Conservation (phyloP, 208 protist genomes). For the Leishmania tarentolae region DNA sequence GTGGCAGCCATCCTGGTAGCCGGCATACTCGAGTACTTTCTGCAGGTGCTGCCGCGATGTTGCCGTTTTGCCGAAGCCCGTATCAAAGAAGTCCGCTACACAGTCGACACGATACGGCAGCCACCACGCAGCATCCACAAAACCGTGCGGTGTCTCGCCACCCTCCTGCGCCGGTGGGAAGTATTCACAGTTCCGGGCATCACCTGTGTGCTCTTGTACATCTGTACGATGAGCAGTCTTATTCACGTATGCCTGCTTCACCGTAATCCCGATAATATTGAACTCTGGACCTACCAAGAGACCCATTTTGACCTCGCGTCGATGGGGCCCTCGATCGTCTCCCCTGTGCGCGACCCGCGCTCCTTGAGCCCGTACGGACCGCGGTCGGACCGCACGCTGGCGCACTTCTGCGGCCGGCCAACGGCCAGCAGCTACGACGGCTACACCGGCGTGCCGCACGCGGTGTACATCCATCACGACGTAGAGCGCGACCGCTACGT, state of each 20-base stretch:
- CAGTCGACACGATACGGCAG: not conserved
- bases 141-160: not conserved
- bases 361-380: constrained; percentile 10
- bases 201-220: constrained; percentile 8
- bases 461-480: constrained; percentile 27
- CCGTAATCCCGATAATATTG: not conserved
- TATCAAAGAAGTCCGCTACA: not conserved
- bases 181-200: constrained; percentile 10
- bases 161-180: constrained; percentile 14
- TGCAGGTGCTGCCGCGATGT: constrained; percentile 4
- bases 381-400: not conserved
- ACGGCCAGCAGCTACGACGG: constrained; percentile 31
- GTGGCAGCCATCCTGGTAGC: not conserved
- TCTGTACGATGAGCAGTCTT: not conserved
- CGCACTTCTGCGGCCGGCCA: constrained; percentile 18
- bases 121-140: constrained; percentile 1
- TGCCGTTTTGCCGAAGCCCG: not conserved
- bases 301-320: constrained; percentile 8
- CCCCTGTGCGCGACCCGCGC: constrained; percentile 24
- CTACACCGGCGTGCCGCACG: constrained; percentile 16
- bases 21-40: constrained; percentile 8
- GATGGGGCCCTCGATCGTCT: constrained; percentile 1
- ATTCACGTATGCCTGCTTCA: not conserved
- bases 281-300: constrained; percentile 25
- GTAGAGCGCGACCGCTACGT: constrained; percentile 28